Percentiles rank a stretch among this genome's conserved stretches.
phyloP scores from a whole-genome alignment of 2,329 filamentous ascomycete genomes.

The Nemania sp. region DNA sequence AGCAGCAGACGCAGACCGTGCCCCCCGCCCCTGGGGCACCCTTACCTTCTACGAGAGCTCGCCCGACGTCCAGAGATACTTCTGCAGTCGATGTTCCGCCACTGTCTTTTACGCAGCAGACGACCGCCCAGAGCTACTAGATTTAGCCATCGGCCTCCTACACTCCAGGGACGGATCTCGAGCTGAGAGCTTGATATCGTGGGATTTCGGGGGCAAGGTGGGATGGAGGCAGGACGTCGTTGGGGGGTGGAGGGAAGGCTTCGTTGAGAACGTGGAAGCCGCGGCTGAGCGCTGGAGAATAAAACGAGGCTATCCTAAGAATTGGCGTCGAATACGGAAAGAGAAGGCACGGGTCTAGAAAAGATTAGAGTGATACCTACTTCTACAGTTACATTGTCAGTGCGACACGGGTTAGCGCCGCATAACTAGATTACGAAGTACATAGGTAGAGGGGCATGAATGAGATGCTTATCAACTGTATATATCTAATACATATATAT shows the following conservation, averaged over 20 bases:
- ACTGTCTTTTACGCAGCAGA: constrained; percentile 59
- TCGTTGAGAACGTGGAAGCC: constrained; percentile 50
- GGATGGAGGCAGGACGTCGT: constrained; percentile 51
- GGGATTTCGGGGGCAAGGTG: constrained; percentile 55
- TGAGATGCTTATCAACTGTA: not conserved
- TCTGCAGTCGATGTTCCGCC: constrained; percentile 62
- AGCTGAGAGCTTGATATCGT: constrained; percentile 59
- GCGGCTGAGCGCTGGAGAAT: constrained; percentile 54
- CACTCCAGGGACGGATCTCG: constrained; percentile 59
- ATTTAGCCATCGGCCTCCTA: constrained; percentile 60
- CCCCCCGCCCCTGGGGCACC: constrained; percentile 57
- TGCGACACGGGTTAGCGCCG: too few relatives aligned
- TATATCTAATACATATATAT: too few relatives aligned
- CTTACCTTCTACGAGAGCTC: constrained; percentile 59
- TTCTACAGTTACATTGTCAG: not conserved
- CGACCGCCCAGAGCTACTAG: constrained; percentile 54
- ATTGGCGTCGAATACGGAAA: constrained; percentile 47
- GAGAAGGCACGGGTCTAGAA: constrained; percentile 16
- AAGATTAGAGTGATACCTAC: not conserved
- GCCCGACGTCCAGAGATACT: constrained; percentile 60
- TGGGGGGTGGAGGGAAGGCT: constrained; percentile 57
- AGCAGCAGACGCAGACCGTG: too few relatives aligned
- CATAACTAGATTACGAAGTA: not conserved
- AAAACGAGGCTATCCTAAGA: constrained; percentile 51
- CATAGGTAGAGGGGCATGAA: too few relatives aligned